Conservation (phyloP, 2,329 filamentous ascomycete genomes). For the Trichoderma aggressivum region DNA sequence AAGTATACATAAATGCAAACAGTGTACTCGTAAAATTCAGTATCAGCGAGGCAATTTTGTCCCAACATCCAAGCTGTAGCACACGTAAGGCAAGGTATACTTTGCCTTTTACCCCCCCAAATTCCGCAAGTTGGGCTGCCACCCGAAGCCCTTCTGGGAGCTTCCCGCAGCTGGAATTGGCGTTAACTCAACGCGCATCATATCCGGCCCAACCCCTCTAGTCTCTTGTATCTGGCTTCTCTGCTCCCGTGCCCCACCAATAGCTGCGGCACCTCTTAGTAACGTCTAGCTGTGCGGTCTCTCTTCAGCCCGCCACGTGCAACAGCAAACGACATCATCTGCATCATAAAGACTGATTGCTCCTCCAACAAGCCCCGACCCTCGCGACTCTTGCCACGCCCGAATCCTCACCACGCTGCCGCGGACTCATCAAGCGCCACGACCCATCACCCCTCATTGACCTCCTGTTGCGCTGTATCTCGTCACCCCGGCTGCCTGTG, state of each 20-base stretch:
- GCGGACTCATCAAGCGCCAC: not conserved
- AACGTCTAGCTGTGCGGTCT: conserved; percentile 19
- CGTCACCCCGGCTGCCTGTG: conserved; percentile 22
- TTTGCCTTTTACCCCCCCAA: too few species aligned
- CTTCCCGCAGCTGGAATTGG: not conserved
- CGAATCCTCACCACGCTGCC: not conserved
- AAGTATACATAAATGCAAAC: not conserved
- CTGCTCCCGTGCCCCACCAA: conserved; percentile 11
- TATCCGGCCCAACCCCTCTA: conserved; percentile 10
- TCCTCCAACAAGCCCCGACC: conserved; percentile 21
- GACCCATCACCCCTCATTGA: not conserved
- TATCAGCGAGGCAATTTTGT: not conserved
- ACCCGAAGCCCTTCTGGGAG: not conserved
- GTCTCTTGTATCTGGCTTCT: conserved; percentile 15
- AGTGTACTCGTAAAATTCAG: not conserved
- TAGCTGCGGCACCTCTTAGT: conserved; percentile 15
- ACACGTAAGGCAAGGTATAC: too few species aligned
- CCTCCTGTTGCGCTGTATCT: conserved; percentile 23
- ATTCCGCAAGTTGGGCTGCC: not conserved
- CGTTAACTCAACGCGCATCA: conserved; percentile 6
- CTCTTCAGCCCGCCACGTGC: conserved; percentile 24
- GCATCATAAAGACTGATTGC: conserved; percentile 23
- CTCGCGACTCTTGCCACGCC: conserved; percentile 9
- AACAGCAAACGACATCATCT: conserved; percentile 28
- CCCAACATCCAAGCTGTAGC: too few species aligned